Conservation (phyloP, 2,329 filamentous ascomycete species). For the Colletotrichum sp. region DNA sequence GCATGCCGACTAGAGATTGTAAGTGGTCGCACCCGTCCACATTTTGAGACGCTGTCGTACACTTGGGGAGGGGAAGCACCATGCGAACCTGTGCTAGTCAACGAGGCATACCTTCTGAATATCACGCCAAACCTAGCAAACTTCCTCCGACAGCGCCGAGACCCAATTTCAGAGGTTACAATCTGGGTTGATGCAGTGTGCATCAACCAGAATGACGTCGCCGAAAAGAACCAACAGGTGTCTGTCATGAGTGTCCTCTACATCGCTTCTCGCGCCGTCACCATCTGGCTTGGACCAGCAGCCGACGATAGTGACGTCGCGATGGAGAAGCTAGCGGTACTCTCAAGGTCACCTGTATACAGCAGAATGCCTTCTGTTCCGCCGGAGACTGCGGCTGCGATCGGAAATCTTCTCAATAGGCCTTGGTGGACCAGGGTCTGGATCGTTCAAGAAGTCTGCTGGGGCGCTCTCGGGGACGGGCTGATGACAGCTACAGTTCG, state of each 20-base stretch:
- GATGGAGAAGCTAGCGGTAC: not conserved
- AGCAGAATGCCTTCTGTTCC: not conserved
- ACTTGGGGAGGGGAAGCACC: conserved; percentile 35
- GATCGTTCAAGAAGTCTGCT: conserved; percentile 1
- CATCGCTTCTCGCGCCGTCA: conserved; percentile 7
- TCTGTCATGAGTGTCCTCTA: not conserved
- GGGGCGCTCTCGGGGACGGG: not conserved
- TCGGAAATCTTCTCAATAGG: not conserved
- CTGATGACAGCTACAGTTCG: not conserved
- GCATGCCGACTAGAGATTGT: not conserved
- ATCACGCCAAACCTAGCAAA: not conserved
- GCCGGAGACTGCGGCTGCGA: not conserved
- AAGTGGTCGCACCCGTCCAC: not conserved
- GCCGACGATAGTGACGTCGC: not conserved
- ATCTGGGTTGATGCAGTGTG: not conserved
- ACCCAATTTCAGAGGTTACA: not conserved
- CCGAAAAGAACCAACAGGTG: not conserved
- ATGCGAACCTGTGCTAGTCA: not conserved
- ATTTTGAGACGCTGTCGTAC: conserved; percentile 37
- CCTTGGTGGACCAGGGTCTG: not conserved
- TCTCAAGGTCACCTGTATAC: not conserved
- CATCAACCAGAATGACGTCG: conserved; percentile 11
- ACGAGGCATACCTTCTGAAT: not conserved
- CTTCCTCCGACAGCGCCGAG: not conserved
- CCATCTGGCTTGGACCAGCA: conserved; percentile 30